phyloP scores from a whole-genome alignment of 768 basidiomycete species.

The Kwoniella dendrophila region DNA sequence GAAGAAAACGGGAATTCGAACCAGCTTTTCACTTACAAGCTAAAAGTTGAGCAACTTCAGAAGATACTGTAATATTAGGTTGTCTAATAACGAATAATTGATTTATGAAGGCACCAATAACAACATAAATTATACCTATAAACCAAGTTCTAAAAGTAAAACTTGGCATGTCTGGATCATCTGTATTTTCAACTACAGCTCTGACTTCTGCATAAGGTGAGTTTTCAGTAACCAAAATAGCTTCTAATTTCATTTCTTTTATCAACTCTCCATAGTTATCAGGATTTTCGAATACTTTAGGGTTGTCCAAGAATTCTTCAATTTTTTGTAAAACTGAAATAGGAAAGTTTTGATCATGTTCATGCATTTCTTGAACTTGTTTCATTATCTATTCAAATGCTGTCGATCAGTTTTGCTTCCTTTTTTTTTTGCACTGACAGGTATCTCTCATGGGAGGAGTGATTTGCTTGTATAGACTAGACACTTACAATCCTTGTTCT shows the following conservation, averaged over 20 bases:
- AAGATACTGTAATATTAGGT: constrained; percentile 66
- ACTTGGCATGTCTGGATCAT: constrained; percentile 45
- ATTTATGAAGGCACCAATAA: constrained; percentile 62
- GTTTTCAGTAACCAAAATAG: constrained; percentile 60
- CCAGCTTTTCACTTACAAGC: constrained; percentile 53
- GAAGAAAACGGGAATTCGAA: no score
- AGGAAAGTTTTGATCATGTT: constrained; percentile 46
- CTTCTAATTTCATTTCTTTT: constrained; percentile 44
- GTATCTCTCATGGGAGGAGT: no score
- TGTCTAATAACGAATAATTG: constrained; percentile 59
- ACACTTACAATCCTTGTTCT: constrained; percentile 7
- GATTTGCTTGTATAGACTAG: no score
- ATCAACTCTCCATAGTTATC: constrained; percentile 32
- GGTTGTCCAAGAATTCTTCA: constrained; percentile 29
- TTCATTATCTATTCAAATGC: constrained; percentile 24
- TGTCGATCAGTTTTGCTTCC: background rate
- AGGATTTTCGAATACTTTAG: constrained; percentile 23
- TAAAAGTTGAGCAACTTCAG: constrained; percentile 74
- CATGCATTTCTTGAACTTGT: constrained; percentile 30
- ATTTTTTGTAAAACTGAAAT: constrained; percentile 25
- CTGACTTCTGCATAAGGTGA: constrained; percentile 82
- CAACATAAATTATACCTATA: constrained; percentile 58
- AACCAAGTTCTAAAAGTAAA: constrained; percentile 50
- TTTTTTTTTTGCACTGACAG: no score
- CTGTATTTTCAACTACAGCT: constrained; percentile 62